Conservation (phyloP, 1,284 basidiomycete species). For the Malassezia slooffiae region DNA sequence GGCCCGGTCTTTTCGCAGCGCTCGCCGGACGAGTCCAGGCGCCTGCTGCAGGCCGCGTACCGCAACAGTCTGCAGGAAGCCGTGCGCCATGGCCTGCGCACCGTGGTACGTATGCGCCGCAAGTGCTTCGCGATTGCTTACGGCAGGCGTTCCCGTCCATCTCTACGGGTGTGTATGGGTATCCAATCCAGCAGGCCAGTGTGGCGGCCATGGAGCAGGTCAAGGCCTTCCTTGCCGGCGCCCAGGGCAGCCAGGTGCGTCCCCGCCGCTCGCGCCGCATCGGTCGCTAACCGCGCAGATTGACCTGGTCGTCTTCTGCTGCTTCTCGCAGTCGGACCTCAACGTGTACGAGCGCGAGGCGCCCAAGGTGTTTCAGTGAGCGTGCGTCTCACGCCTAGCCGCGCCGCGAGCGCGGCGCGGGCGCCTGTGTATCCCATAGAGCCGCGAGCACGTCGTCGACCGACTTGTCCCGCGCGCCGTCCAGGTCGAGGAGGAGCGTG, state of each 20-base stretch:
- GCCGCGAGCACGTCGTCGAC: no score
- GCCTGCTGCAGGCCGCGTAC: conserved; percentile 49
- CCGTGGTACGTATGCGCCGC: conserved; percentile 21
- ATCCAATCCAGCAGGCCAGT: conserved; percentile 32
- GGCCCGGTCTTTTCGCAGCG: conserved; percentile 49
- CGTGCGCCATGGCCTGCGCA: conserved; percentile 11
- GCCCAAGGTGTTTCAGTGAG: conserved; percentile 6
- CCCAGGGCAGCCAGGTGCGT: conserved; percentile 13
- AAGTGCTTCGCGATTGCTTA: neutral
- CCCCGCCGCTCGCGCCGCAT: neutral
- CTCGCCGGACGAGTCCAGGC: conserved; percentile 3
- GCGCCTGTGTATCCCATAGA: no score
- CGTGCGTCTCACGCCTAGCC: neutral
- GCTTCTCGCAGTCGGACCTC: conserved; percentile 26
- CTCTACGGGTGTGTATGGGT: conserved; percentile 42
- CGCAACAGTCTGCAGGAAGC: conserved; percentile 23
- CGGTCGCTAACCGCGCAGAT: conserved; percentile 12
- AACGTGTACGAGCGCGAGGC: conserved; percentile 13
- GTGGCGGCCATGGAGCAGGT: conserved; percentile 24
- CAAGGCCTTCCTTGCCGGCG: conserved; percentile 19
- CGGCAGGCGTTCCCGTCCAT: conserved; percentile 37
- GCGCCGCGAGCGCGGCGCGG: no score
- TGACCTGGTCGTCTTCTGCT: conserved; percentile 31
- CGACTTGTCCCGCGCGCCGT: no score
- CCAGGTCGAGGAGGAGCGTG: no score